These are phyloP conservation scores for Amaranthus tricolor DNA, from an alignment of 179 eudicot genomes.

Conservation along the genomic window DNA sequence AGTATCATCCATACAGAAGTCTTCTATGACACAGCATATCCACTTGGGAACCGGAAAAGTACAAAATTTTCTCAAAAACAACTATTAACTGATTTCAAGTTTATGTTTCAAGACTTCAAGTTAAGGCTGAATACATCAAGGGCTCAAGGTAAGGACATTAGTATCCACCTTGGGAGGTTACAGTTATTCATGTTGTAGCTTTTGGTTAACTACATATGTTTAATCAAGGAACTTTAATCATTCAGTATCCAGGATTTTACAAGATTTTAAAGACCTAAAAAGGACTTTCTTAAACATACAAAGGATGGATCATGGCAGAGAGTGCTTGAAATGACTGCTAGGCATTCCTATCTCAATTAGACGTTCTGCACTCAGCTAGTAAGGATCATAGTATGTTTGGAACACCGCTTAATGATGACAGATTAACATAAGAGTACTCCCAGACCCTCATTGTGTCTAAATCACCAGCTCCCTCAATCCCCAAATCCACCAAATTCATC, in stretches of 20 bases:
- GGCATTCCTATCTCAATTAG: background rate
- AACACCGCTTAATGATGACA: too few species aligned
- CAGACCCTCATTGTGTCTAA: background rate
- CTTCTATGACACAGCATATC: background rate
- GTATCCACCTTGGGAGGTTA: background rate
- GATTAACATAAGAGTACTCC: background rate
- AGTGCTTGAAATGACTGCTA: background rate
- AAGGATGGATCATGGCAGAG: background rate
- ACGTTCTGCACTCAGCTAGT: background rate
- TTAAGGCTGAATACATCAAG: background rate
- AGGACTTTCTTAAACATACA: background rate
- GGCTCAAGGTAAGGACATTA: background rate
- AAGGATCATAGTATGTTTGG: background rate
- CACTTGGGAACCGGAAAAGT: background rate
- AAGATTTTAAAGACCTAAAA: background rate
- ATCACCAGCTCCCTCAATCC: background rate
- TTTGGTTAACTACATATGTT: background rate
- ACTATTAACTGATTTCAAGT: background rate
- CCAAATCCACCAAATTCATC: background rate
- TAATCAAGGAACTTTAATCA: background rate
- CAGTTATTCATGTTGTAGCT: background rate
- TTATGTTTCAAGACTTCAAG: background rate
- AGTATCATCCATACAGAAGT: background rate
- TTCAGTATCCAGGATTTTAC: background rate
- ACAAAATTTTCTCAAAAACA: background rate